Base-by-base conservation (phyloP, 352 stramenopile genomes). In the Phytophthora macrochlamydospora region DNA sequence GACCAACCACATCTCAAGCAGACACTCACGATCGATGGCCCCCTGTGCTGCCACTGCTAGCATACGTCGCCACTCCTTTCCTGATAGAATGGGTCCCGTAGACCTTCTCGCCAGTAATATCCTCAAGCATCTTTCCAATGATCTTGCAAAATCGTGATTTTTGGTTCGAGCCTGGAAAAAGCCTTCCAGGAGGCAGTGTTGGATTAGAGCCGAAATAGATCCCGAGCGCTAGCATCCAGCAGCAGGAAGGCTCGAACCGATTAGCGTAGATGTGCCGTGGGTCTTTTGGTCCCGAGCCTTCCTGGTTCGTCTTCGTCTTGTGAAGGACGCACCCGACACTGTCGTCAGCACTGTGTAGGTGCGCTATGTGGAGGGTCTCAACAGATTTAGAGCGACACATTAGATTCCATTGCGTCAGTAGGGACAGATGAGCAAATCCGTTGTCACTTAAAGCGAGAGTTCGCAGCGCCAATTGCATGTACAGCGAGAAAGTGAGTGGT, bases 351-450 rank as follows among this genome's bases (percentile, higher is more conserved):
- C 46, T 42, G 1, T 56, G 35, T 2, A 63, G 12, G n/a, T 64
- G 48, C 37, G 48, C 51, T 9, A 64, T 37, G 35, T 56, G 56
- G 12, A 63, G 28, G 8, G 43, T 49, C 12, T 62, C 44, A 2
- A 54, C 55, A n/a, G 56, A 51, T 4, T 51, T 51, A 3, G 46
- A 63, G 12, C 46, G 56, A 24, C 56, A 56, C 56, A 63, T 63
- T 1, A 63, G 33, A 24, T 63, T 63, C 45, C 46, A 63, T 35
- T 63, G 56, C 4, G 56, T 43, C 24, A 63, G 2, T n/a, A 63
- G 11, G 24, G 56, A 56, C 11, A 63, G 37, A 51, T 51, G 33
- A 5, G 18, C 11, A n/a, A 63, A 56, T 0, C 56, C 46, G 18
- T 56, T 56, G 13, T 63, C 56, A 24, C 31, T 29, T 4, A 63